Percentiles rank a stretch among this genome's conserved stretches.
These are phyloP conservation scores for Tulasnella sp. DNA, from an alignment of 768 basidiomycete genomes.

Conservation along the genomic window DNA sequence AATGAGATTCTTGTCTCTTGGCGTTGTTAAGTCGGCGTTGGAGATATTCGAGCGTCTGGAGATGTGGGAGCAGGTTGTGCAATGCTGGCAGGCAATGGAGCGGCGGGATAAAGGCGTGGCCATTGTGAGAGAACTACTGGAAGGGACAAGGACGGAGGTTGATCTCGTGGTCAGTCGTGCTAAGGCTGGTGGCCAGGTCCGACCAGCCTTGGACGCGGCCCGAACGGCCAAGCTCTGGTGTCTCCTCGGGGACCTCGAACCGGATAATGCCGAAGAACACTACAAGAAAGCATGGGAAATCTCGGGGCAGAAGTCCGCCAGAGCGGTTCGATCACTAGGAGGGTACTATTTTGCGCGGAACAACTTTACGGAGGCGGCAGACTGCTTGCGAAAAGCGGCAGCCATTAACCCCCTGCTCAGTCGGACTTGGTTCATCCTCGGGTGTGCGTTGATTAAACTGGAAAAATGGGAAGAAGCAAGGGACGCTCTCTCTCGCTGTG, in stretches of 20 bases:
- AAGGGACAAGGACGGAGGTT: conserved; percentile 75
- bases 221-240: conserved; percentile 93
- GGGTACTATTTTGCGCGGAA: conserved; percentile 66
- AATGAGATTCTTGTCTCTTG: conserved; percentile 68
- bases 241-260: conserved; percentile 85
- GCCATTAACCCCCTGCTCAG: conserved; percentile 79
- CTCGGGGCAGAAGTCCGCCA: conserved; percentile 70
- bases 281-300: conserved; percentile 81
- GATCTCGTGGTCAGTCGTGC: conserved; percentile 57
- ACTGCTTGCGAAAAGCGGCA: conserved; percentile 64
- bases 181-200: conserved; percentile 40
- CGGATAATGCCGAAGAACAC: conserved; percentile 56
- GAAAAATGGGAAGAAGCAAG: conserved; percentile 81
- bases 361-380: conserved; percentile 55
- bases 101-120: conserved; percentile 64
- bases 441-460: conserved; percentile 73
- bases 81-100: conserved; percentile 79
- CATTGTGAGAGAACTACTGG: conserved; percentile 78
- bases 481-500: conserved; percentile 77
- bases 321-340: conserved; percentile 88
- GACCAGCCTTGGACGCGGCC: conserved; percentile 47
- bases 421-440: conserved; percentile 96
- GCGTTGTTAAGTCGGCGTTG: conserved; percentile 81
- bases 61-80: conserved; percentile 97
- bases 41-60: conserved; percentile 91